phyloP scores from a whole-genome alignment of 257 asterid genomes.

The Solanum arcanum region DNA sequence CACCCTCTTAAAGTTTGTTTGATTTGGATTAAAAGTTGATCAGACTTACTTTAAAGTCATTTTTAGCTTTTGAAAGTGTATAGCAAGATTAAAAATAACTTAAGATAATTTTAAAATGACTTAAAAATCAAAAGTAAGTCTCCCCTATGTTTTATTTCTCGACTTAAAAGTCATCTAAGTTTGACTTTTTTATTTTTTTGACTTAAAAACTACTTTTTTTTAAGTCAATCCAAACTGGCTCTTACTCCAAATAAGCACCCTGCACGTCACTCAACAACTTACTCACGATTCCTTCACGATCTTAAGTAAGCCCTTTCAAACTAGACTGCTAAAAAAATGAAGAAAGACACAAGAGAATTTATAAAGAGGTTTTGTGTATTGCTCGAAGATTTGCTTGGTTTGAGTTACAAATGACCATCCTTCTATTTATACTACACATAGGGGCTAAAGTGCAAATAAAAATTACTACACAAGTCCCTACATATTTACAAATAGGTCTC shows the following conservation, averaged over 20 bases:
- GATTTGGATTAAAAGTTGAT: not conserved
- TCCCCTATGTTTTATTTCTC: not conserved
- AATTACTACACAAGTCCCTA: not conserved
- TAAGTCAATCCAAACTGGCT: not conserved
- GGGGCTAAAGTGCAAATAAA: not conserved
- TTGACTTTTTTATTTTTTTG: no score
- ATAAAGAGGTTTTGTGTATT: not conserved
- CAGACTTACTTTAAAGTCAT: not conserved
- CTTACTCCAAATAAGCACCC: not conserved
- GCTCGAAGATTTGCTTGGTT: not conserved
- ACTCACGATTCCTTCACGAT: not conserved
- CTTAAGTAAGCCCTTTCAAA: not conserved
- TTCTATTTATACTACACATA: not conserved
- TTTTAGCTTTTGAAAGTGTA: not conserved
- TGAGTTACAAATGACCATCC: not conserved
- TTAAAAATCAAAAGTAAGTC: not conserved
- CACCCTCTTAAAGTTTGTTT: not conserved
- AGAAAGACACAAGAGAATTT: not conserved
- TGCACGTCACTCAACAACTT: not conserved
- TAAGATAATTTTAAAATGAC: not conserved
- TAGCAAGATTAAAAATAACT: no score
- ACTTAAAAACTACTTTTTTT: no score
- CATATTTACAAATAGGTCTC: not conserved
- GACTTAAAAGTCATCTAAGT: no score
- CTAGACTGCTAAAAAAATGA: not conserved